Percentiles rank a stretch among this genome's conserved stretches.
These are phyloP conservation scores for Dryas octopetala DNA, from an alignment of 306 rosid genomes.

Conservation along the genomic window DNA sequence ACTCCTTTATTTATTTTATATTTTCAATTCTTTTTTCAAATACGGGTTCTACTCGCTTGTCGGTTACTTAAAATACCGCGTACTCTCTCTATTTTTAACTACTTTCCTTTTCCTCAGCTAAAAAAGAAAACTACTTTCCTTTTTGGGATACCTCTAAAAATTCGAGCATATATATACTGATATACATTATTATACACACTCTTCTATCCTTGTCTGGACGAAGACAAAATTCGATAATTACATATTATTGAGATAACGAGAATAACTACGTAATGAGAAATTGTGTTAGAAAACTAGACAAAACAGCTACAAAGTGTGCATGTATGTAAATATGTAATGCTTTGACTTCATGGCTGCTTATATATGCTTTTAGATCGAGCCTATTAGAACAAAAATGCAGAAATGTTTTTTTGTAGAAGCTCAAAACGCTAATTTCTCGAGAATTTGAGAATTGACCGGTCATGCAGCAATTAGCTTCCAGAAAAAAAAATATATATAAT, in stretches of 20 bases:
- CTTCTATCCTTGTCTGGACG: no score
- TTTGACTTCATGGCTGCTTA: no score
- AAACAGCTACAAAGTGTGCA: background rate
- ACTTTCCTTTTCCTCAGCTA: background rate
- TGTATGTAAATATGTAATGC: background rate
- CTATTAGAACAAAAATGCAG: background rate
- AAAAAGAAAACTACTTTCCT: background rate
- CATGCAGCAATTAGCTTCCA: background rate
- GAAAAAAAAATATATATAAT: no score
- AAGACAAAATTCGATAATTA: no score
- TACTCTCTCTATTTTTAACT: background rate
- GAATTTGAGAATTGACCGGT: background rate
- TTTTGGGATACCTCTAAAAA: background rate
- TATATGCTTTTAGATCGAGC: no score
- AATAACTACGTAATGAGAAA: background rate
- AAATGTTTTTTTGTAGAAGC: background rate
- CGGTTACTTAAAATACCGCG: background rate
- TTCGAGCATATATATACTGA: background rate
- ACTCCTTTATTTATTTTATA: constrained; percentile 4
- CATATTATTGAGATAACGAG: background rate
- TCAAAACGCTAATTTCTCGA: background rate
- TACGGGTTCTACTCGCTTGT: background rate
- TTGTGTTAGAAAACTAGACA: background rate
- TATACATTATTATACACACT: no score
- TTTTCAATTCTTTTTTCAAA: constrained; percentile 1